Evolutionary conservation across 768 basidiomycete species (phyloP).

Genomic region (Tricholomella constricta): DNA sequence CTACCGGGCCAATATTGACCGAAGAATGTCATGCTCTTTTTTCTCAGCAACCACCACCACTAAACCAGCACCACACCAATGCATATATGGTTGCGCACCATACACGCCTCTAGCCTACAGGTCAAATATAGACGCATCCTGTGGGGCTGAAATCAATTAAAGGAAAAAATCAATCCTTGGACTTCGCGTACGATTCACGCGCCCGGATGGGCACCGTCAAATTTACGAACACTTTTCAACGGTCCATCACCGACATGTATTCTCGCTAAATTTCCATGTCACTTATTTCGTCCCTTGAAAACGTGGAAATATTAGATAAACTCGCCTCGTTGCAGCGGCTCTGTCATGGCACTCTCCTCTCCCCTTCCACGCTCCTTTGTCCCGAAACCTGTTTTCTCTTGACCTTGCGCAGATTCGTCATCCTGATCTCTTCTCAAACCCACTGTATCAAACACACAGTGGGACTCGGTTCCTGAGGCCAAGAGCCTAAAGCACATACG

Average conservation of each 20-base stretch:
- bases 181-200: not conserved
- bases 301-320: slow-evolving; percentile 24
- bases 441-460: not conserved
- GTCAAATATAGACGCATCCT: too few relatives aligned
- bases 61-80: not conserved
- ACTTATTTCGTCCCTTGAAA: slow-evolving; percentile 16
- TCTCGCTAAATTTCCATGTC: slow-evolving; percentile 1
- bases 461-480: too few relatives aligned
- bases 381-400: slow-evolving; percentile 8
- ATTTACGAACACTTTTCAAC: not conserved
- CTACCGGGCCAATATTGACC: slow-evolving; percentile 9
- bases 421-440: not conserved
- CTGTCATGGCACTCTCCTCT: slow-evolving; percentile 4
- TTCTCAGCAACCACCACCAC: not conserved
- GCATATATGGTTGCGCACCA: too few relatives aligned
- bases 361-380: slow-evolving; percentile 16
- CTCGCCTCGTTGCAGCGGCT: slow-evolving; percentile 21
- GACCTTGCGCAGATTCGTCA: not conserved
- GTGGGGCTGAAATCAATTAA: too few relatives aligned
- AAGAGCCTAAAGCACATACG: not conserved
- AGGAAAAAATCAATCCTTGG: too few relatives aligned
- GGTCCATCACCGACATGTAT: not conserved
- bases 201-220: not conserved
- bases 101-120: too few relatives aligned
- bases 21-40: not conserved